Conservation (phyloP, 805 yeast genomes). For the Yueomyces sp. region DNA sequence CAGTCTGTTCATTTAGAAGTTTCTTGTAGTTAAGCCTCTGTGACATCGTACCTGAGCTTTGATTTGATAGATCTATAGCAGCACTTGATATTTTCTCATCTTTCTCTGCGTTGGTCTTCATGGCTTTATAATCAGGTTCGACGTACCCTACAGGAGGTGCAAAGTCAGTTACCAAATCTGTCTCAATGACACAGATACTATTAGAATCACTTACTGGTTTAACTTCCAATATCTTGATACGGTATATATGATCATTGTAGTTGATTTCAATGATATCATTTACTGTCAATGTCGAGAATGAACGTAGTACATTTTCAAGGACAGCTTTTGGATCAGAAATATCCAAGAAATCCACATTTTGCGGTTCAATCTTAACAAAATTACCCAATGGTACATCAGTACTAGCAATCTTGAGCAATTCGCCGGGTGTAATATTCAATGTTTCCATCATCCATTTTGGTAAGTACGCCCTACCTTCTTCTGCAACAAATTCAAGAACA, state of each 20-base stretch:
- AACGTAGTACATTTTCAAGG: constrained; percentile 78
- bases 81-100: constrained; percentile 19
- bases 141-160: constrained; percentile 99
- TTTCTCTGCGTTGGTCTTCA: constrained; percentile 15
- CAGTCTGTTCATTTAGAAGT: constrained; percentile 30
- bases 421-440: constrained; percentile 59
- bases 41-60: constrained; percentile 65
- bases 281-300: constrained; percentile 76
- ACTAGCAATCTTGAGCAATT: constrained; percentile 59
- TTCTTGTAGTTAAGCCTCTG: constrained; percentile 43
- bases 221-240: constrained; percentile 74
- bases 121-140: constrained; percentile 58
- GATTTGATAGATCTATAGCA: constrained; percentile 18
- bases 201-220: constrained; percentile 55
- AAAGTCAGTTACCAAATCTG: constrained; percentile 92
- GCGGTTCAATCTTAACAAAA: constrained; percentile 92
- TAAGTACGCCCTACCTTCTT: constrained; percentile 87
- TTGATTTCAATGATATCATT: constrained; percentile 73
- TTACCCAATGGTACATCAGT: constrained; percentile 76
- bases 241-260: constrained; percentile 68
- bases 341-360: constrained; percentile 82
- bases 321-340: constrained; percentile 96
- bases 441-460: constrained; percentile 97
- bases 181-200: constrained; percentile 90
- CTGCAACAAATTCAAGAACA: constrained; percentile 91